Percentiles rank a stretch among this genome's conserved stretches.
phyloP scores from a whole-genome alignment of 1,139 yeast genomes.

The Hansenula lynferdii region DNA sequence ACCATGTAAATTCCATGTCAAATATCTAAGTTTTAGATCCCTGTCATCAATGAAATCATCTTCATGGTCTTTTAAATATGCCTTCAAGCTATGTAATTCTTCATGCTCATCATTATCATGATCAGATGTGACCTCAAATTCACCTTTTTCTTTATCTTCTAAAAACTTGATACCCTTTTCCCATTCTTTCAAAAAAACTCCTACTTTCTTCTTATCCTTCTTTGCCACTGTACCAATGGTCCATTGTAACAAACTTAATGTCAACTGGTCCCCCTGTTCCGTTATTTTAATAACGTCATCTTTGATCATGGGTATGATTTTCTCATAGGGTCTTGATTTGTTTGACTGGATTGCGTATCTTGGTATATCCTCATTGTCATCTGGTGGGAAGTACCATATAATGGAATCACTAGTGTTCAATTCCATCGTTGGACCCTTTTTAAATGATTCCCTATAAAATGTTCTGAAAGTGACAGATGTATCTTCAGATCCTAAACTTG shows the following conservation, averaged over 20 bases:
- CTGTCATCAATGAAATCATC: conserved; percentile 11
- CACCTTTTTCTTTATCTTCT: conserved; percentile 4
- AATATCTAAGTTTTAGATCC: conserved; percentile 18
- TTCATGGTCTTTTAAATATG: conserved; percentile 11
- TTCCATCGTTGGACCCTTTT: too few relatives aligned
- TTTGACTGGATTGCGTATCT: conserved; percentile 19
- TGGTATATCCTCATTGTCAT: conserved; percentile 20
- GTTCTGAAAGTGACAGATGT: too few relatives aligned
- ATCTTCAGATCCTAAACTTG: too few relatives aligned
- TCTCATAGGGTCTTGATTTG: conserved; percentile 8
- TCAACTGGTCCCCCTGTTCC: conserved; percentile 2
- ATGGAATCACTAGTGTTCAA: conserved; percentile 13
- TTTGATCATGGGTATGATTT: conserved; percentile 12
- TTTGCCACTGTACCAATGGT: conserved; percentile 7
- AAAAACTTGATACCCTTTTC: conserved; percentile 10
- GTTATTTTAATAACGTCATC: conserved; percentile 8
- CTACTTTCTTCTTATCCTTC: conserved; percentile 8
- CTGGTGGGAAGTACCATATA: conserved; percentile 22
- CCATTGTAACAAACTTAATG: conserved; percentile 8
- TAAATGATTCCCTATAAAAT: too few relatives aligned
- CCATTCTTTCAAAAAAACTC: conserved; percentile 12
- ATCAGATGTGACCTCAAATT: background rate
- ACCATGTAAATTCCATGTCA: conserved; percentile 49
- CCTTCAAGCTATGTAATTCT: conserved; percentile 7
- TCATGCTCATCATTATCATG: background rate